These are phyloP conservation scores for Bipolaris victoriae DNA, from an alignment of 2,329 filamentous ascomycete genomes.

Conservation along the genomic window DNA sequence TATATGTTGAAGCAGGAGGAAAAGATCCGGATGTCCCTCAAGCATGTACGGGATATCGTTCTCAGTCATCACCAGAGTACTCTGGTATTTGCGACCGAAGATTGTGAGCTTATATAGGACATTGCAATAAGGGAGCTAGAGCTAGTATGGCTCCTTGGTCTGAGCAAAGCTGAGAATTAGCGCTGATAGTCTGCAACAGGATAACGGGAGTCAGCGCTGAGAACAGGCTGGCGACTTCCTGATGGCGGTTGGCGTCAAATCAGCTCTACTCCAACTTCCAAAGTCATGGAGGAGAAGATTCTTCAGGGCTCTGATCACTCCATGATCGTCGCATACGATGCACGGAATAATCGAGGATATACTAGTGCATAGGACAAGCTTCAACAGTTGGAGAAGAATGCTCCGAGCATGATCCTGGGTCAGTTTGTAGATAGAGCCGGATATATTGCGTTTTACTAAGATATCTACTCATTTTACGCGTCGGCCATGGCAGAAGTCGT, in stretches of 20 bases:
- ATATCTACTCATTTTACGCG: not conserved
- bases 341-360: slow-evolving; percentile 6
- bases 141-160: not conserved
- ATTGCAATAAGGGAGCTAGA: not conserved
- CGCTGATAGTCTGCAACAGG: slow-evolving; percentile 4
- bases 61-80: slow-evolving; percentile 4
- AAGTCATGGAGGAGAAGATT: not conserved
- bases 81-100: not conserved
- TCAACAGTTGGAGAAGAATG: not conserved
- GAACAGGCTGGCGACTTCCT: slow-evolving; percentile 7
- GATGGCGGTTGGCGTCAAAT: slow-evolving; percentile 7
- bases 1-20: slow-evolving; percentile 2
- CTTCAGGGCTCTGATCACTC: slow-evolving; percentile 21
- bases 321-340: slow-evolving; percentile 32
- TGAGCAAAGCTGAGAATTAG: slow-evolving; percentile 2
- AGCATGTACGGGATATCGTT: not conserved
- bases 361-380: not conserved
- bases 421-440: not conserved
- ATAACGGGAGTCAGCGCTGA: slow-evolving; percentile 4
- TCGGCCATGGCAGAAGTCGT: not conserved
- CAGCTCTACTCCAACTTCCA: slow-evolving; percentile 17
- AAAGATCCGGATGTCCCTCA: slow-evolving; percentile 2
- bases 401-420: not conserved
- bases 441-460: not conserved
- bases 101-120: slow-evolving; percentile 1